Conservation (phyloP, 202 grass and related monocot species). For the Setaria italica region DNA sequence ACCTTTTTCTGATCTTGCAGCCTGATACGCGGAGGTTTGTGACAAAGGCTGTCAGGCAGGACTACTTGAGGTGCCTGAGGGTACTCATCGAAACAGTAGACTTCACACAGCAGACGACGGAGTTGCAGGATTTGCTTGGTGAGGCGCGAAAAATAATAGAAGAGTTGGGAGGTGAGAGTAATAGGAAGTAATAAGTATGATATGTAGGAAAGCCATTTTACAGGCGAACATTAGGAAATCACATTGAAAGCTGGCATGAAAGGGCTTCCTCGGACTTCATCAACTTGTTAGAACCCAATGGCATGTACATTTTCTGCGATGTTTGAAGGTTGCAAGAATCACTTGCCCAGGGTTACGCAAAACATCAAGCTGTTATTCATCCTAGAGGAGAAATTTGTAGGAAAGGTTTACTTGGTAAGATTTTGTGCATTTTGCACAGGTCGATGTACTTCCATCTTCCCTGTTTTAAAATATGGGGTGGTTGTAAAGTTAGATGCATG, state of each 20-base stretch:
- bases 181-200: conserved; percentile 16
- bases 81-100: conserved; percentile 39
- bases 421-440: too few relatives aligned
- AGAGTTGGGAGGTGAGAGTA: conserved; percentile 46
- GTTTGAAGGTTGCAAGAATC: not conserved
- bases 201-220: not conserved
- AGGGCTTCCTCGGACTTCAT: not conserved
- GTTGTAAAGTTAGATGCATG: too few relatives aligned
- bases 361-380: not conserved
- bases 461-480: too few relatives aligned
- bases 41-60: conserved; percentile 45
- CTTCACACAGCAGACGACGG: conserved; percentile 14
- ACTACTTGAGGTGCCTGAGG: conserved; percentile 60
- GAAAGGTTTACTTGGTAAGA: too few relatives aligned
- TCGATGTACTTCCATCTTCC: too few relatives aligned
- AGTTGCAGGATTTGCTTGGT: conserved; percentile 50
- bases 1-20: conserved; percentile 45
- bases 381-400: too few relatives aligned
- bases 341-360: not conserved
- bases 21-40: conserved; percentile 55
- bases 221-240: not conserved
- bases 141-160: conserved; percentile 49
- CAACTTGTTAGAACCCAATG: not conserved
- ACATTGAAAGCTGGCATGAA: not conserved
- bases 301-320: not conserved